Percentiles rank a stretch among this genome's conserved stretches.
These are phyloP conservation scores for Ramalina peruviana DNA, from an alignment of 495 filamentous ascomycete genomes.

Conservation along the genomic window DNA sequence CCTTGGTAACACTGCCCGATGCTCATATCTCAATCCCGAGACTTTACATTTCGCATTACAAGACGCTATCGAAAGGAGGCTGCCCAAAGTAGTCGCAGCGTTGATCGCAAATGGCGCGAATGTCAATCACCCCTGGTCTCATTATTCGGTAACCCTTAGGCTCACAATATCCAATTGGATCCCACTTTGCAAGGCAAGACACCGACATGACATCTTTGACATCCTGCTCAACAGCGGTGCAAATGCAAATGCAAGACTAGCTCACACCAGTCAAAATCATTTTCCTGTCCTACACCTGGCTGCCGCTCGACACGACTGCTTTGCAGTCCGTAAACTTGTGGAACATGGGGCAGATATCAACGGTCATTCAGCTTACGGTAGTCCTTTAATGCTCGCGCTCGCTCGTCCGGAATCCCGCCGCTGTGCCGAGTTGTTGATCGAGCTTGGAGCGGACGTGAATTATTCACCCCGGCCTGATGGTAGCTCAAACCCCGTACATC, in stretches of 20 bases:
- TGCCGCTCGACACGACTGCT: not conserved
- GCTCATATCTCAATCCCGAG: not conserved
- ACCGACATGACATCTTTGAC: not conserved
- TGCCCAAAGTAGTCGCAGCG: not conserved
- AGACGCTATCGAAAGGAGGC: not conserved
- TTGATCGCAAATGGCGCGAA: slow-evolving; percentile 7
- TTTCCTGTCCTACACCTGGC: not conserved
- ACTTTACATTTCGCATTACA: not conserved
- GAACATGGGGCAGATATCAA: not conserved
- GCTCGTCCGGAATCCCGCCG: not conserved
- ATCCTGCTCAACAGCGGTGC: not conserved
- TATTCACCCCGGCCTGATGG: no score
- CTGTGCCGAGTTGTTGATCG: not conserved
- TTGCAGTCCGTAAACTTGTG: not conserved
- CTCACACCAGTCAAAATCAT: not conserved
- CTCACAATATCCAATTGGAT: not conserved
- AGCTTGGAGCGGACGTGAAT: not conserved
- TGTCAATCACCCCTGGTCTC: slow-evolving; percentile 15
- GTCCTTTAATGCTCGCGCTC: not conserved
- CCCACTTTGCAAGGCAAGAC: not conserved
- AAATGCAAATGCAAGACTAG: not conserved
- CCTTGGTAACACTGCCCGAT: not conserved
- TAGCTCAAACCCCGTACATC: no score
- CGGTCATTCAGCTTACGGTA: not conserved
- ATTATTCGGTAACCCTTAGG: not conserved